Conservation (phyloP, 306 rosid genomes). For the Cotoneaster glaucophyllus region DNA sequence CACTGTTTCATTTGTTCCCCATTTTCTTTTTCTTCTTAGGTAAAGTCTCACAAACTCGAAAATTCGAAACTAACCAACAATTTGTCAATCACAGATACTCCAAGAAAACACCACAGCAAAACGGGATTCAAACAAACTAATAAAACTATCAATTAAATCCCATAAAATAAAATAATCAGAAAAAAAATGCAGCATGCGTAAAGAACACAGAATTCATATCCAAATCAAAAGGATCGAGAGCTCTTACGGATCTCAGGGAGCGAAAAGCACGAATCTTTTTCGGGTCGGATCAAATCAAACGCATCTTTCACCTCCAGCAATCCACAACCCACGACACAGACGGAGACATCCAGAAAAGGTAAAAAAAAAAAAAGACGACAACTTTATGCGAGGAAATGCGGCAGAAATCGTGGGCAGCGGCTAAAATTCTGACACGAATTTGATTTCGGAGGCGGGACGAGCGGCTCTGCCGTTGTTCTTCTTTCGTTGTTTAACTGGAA, state of each 20-base stretch:
- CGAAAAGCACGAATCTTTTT: slow-evolving; percentile 2
- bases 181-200: not conserved
- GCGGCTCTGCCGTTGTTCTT: not conserved
- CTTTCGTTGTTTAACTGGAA: not conserved
- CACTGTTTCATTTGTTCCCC: not conserved
- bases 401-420: not conserved
- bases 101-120: not conserved
- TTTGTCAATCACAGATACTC: not conserved
- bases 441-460: slow-evolving; percentile 1
- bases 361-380: not conserved
- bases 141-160: not conserved
- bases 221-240: slow-evolving; percentile 3
- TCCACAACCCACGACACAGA: not conserved
- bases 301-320: slow-evolving; percentile 7
- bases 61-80: not conserved
- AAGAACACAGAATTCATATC: not conserved
- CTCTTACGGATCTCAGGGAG: slow-evolving; percentile 25
- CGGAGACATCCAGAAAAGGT: not conserved
- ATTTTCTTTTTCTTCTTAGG: not conserved
- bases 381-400: not conserved
- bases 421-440: not conserved
- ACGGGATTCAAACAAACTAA: not conserved
- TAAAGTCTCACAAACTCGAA: not conserved
- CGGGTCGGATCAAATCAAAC: slow-evolving; percentile 13
- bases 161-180: not conserved